Evolutionary conservation across 83 land plant genomes (phyloP).

Genomic region (Thuja plicata): DNA sequence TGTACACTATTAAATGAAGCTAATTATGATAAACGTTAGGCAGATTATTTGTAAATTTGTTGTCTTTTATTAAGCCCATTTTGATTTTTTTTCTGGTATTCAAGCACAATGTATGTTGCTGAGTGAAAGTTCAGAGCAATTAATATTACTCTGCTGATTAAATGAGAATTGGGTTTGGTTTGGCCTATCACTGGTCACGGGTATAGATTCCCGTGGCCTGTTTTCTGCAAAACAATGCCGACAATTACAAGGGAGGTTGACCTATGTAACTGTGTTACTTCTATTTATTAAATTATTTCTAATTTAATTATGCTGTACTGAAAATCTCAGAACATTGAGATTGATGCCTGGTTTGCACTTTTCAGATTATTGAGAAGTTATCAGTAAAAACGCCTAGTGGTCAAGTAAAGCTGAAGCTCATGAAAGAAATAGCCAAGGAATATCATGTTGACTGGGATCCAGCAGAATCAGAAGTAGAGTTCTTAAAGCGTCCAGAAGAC

Average conservation of each 20-base stretch:
- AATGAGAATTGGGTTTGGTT: background rate
- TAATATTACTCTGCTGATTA: background rate
- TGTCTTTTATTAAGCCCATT: background rate
- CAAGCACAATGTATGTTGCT: background rate
- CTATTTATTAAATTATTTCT: background rate
- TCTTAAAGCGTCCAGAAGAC: slow-evolving; percentile 69
- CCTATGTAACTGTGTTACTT: background rate
- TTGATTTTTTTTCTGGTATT: background rate
- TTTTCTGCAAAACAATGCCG: background rate
- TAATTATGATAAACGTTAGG: background rate
- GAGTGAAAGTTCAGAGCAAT: background rate
- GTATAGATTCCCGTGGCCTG: background rate
- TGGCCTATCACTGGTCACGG: background rate
- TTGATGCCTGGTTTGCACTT: background rate
- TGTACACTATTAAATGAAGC: background rate
- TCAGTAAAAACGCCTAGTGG: slow-evolving; percentile 71
- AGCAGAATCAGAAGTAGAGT: slow-evolving; percentile 61
- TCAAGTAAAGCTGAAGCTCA: slow-evolving; percentile 58
- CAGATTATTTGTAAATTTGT: too few species aligned
- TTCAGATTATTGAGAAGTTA: slow-evolving; percentile 81
- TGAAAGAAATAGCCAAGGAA: slow-evolving; percentile 89
- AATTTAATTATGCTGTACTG: background rate
- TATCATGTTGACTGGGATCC: slow-evolving; percentile 81
- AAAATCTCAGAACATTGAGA: background rate
- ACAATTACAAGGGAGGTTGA: background rate